Evolutionary conservation across 164 flowering plant species (phyloP).

Genomic region (Saururus chinensis): DNA sequence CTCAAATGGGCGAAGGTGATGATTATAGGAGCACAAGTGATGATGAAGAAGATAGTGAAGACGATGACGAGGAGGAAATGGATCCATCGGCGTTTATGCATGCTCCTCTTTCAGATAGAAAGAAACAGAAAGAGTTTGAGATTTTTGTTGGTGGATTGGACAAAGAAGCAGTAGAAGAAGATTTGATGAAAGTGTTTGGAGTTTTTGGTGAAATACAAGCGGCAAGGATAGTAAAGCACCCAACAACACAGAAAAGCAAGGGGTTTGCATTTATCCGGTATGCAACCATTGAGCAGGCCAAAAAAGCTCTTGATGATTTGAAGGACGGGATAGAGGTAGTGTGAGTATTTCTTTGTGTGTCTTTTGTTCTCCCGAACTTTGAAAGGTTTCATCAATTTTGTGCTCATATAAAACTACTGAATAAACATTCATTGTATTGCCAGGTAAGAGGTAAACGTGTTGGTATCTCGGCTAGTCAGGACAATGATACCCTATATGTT

Average conservation of each 20-base stretch:
- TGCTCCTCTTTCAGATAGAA: background rate
- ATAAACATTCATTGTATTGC: background rate
- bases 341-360: background rate
- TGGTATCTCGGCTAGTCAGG: conserved; percentile 29
- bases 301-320: conserved; percentile 24
- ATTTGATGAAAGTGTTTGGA: conserved; percentile 22
- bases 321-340: conserved; percentile 9
- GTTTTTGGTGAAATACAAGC: conserved; percentile 24
- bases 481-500: conserved; percentile 29
- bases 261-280: conserved; percentile 31
- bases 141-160: conserved; percentile 29
- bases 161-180: conserved; percentile 24
- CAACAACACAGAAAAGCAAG: conserved; percentile 23
- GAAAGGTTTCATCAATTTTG: background rate
- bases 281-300: conserved; percentile 26
- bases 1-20: background rate
- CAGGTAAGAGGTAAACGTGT: conserved; percentile 32
- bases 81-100: background rate
- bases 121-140: conserved; percentile 24
- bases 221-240: conserved; percentile 26
- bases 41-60: background rate
- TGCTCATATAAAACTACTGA: background rate
- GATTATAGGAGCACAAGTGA: background rate
- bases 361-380: too few species aligned
- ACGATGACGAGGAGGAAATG: background rate